Conservation (phyloP, 176 grass and related monocot species). For the Aegilops speltoides region DNA sequence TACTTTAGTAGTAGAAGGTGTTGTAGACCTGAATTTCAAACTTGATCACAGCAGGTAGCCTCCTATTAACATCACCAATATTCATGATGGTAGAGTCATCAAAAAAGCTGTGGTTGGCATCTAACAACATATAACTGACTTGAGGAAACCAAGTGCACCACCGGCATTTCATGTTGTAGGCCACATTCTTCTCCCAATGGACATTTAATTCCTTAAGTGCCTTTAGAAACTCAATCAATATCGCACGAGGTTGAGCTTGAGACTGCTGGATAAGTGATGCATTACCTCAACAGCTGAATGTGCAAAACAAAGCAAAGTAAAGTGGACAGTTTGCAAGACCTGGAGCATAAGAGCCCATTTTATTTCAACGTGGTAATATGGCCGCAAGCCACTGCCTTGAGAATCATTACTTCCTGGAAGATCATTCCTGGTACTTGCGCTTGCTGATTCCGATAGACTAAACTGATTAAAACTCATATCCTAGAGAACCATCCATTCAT, state of each 20-base stretch:
- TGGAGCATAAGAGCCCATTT: conserved; percentile 99
- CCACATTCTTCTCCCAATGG: conserved; percentile 87
- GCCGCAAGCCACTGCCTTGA: conserved; percentile 43
- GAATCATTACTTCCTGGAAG: conserved; percentile 51
- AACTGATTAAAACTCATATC: conserved; percentile 32
- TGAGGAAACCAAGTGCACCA: conserved; percentile 48
- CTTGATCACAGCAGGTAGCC: conserved; percentile 57
- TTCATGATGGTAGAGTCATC: conserved; percentile 58
- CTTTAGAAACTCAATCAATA: conserved; percentile 87
- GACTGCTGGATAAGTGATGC: conserved; percentile 55
- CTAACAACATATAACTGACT: conserved; percentile 45
- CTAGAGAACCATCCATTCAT: conserved; percentile 30
- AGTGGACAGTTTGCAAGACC: conserved; percentile 44
- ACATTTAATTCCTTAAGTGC: conserved; percentile 84
- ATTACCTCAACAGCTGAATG: conserved; percentile 19
- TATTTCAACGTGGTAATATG: conserved; percentile 59
- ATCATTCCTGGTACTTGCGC: conserved; percentile 32
- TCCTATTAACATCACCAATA: conserved; percentile 49
- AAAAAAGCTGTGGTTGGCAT: conserved; percentile 49
- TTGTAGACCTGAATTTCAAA: conserved; percentile 86
- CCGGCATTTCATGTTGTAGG: conserved; percentile 96
- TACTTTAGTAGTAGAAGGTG: not conserved
- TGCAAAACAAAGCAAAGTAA: conserved; percentile 22
- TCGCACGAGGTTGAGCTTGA: conserved; percentile 73
- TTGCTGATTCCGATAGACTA: conserved; percentile 28